Conservation (phyloP, 2,329 filamentous ascomycete genomes). For the Gaeumannomyces sp. region DNA sequence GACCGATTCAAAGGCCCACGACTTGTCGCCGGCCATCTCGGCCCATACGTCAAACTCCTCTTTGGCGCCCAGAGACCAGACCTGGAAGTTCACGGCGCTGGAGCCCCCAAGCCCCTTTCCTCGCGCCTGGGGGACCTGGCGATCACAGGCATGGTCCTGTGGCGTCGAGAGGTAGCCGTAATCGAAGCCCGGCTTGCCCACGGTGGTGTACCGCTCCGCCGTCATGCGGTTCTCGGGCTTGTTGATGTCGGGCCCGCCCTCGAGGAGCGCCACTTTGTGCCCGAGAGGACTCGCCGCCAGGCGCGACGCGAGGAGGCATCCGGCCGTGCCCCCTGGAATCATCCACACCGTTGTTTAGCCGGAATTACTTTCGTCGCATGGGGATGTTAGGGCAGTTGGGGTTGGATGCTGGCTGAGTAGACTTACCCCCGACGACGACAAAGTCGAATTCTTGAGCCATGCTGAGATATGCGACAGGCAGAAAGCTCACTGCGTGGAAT, state of each 20-base stretch:
- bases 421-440: constrained; percentile 25
- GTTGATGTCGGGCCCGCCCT: constrained; percentile 30
- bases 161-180: constrained; percentile 22
- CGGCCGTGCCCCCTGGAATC: constrained; percentile 27
- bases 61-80: constrained; percentile 21
- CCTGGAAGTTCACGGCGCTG: constrained; percentile 23
- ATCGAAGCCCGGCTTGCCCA: constrained; percentile 20
- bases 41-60: constrained; percentile 24
- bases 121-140: constrained; percentile 29
- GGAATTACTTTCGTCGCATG: too few species aligned
- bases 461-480: too few species aligned
- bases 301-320: constrained; percentile 27
- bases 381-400: too few species aligned
- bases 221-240: constrained; percentile 16
- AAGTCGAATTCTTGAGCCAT: background rate
- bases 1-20: constrained; percentile 23
- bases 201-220: constrained; percentile 12
- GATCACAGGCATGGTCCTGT: constrained; percentile 19
- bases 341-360: too few species aligned
- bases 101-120: constrained; percentile 30
- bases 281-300: constrained; percentile 23
- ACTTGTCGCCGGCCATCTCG: constrained; percentile 24
- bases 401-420: too few species aligned
- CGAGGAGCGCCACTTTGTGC: constrained; percentile 29
- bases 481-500: too few species aligned